Evolutionary conservation across 2,329 filamentous ascomycete species (phyloP).

Genomic region (Exophiala sp.): DNA sequence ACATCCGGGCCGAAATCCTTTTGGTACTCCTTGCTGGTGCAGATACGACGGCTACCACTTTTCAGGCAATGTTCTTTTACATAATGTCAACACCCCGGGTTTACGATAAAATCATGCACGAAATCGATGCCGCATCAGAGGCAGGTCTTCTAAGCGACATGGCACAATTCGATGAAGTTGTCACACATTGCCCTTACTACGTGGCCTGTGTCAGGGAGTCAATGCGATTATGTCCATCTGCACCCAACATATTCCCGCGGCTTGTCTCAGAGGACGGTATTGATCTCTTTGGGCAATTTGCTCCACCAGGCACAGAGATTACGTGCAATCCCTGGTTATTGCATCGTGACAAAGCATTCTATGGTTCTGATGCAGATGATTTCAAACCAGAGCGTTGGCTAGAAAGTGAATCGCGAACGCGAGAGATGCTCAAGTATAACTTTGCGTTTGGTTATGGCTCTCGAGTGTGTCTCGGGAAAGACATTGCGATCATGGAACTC

Average conservation of each 20-base stretch:
- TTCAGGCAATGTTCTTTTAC: conserved; percentile 47
- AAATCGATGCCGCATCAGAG: conserved; percentile 42
- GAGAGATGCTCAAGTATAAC: conserved; percentile 46
- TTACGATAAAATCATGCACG: conserved; percentile 47
- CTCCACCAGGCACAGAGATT: conserved; percentile 45
- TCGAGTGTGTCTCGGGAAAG: conserved; percentile 33
- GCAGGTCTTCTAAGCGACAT: conserved; percentile 33
- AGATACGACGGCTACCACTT: conserved; percentile 52
- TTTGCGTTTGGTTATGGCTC: conserved; percentile 37
- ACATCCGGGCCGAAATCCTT: conserved; percentile 53
- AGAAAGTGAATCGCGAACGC: conserved; percentile 36
- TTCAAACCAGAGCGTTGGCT: conserved; percentile 32
- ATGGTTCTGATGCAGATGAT: conserved; percentile 14
- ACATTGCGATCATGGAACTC: conserved; percentile 38
- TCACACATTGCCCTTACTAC: conserved; percentile 46
- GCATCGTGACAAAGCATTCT: conserved; percentile 31
- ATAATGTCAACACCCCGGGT: conserved; percentile 39
- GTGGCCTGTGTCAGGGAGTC: conserved; percentile 51
- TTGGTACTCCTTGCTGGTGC: conserved; percentile 52
- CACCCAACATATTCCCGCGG: conserved; percentile 51
- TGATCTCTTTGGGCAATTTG: conserved; percentile 38
- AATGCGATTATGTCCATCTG: conserved; percentile 50
- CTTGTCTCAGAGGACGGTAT: conserved; percentile 39
- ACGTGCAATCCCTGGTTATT: conserved; percentile 48
- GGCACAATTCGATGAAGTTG: conserved; percentile 44